Evolutionary conservation across 306 rosid genomes (phyloP).

Genomic region (Vigna angularis): DNA sequence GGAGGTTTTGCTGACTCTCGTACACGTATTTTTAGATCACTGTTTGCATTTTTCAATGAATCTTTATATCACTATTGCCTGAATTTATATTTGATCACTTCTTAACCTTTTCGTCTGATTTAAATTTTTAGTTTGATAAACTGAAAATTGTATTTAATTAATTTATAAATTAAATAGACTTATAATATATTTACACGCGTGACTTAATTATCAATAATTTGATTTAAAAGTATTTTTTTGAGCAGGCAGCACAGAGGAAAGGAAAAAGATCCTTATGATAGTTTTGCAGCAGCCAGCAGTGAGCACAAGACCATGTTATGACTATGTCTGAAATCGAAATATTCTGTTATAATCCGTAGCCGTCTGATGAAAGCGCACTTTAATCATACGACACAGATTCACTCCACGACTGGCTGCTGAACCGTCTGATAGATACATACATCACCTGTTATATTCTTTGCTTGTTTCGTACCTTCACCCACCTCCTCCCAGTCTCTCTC

Average conservation of each 20-base stretch:
- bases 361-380: slow-evolving; percentile 32
- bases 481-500: neutral
- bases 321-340: neutral
- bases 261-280: neutral
- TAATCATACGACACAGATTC: slow-evolving; percentile 41
- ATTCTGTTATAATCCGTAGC: neutral
- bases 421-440: neutral
- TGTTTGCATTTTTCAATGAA: too few species aligned
- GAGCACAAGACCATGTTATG: neutral
- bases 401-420: slow-evolving; percentile 40
- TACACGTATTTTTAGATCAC: too few species aligned
- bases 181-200: neutral
- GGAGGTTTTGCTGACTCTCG: too few species aligned
- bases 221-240: neutral
- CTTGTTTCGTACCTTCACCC: neutral
- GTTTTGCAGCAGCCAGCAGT: neutral
- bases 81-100: too few species aligned
- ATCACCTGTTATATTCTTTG: neutral
- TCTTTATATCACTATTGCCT: too few species aligned
- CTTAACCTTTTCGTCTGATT: too few species aligned
- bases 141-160: neutral
- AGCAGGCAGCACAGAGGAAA: slow-evolving; percentile 1
- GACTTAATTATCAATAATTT: neutral
- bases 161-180: neutral
- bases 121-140: too few species aligned